Evolutionary conservation across 2,329 filamentous ascomycete species (phyloP), one percentile per base, ranked within the genome.

Genomic region (Rosellinia necatrix): DNA sequence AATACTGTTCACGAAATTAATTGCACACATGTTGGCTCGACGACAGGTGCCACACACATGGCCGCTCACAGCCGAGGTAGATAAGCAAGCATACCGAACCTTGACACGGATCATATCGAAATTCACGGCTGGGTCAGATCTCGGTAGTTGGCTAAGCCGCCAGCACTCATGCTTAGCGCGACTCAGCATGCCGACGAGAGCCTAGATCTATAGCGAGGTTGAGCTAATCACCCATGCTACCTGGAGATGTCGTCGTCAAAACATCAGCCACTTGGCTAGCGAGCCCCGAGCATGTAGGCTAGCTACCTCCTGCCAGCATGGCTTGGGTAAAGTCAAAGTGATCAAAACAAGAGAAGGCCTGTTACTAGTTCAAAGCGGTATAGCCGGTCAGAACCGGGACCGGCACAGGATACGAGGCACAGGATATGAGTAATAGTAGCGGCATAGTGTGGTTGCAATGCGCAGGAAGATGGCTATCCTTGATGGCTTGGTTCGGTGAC

Each of bases 391-490:
- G 44, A 46, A 53, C 42, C 56, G 56, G 47, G 24, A 48, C 47
- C 51, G 44, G 46, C 10, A 32, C 41, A 32, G 19, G 12, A 52
- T 41, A 46, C 49, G 53, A 51, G 42, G 46, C 10, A 32, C 41
- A 32, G 19, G 12, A 52, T 41, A 46, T 53, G 53, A 51, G 42
- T 58, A 46, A 54, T 58, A 35, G 42, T 38, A 50, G 50, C 49
- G 24, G 49, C 34, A 50, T 44, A 15, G 53, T 57, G 54, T 58
- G 53, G 57, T 60, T 60, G 40, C 54, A 60, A 34, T 53, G 49
- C 44, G 53, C 49, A 42, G 22, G 30, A 47, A 58, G 24, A 34
- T 25, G 38, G 52, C 34, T 37, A 52, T 43, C 34, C n/a, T n/a
- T n/a, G n/a, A n/a, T 50, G 49, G 42, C 34, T 53, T n/a, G n/a